Conservation (phyloP, 768 basidiomycete species). For the Russula sp. region DNA sequence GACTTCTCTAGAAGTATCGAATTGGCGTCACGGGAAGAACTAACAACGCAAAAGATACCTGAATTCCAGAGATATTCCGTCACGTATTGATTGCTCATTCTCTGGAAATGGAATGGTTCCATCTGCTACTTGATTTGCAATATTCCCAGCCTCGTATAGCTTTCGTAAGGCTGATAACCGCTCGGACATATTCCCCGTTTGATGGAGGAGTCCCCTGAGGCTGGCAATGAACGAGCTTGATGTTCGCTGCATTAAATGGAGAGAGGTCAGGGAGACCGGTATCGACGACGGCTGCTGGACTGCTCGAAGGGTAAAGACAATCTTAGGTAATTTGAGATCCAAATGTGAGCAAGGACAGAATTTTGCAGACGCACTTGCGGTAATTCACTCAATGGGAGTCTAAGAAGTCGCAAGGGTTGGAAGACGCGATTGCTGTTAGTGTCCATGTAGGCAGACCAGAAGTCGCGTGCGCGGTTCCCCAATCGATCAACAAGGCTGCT, state of each 20-base stretch:
- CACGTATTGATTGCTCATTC: slow-evolving; percentile 12
- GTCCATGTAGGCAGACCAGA: slow-evolving; percentile 1
- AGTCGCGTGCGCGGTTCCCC: slow-evolving; percentile 13
- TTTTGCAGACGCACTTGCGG: slow-evolving; percentile 15
- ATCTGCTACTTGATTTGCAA: slow-evolving; percentile 52
- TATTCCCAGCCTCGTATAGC: slow-evolving; percentile 56
- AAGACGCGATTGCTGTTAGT: neutral
- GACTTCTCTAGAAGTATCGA: slow-evolving; percentile 42
- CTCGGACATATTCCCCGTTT: slow-evolving; percentile 49
- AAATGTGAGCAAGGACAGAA: neutral
- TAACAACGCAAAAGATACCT: slow-evolving; percentile 31
- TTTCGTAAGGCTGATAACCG: slow-evolving; percentile 47
- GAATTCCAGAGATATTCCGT: slow-evolving; percentile 51
- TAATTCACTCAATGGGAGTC: slow-evolving; percentile 7
- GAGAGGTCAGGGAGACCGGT: slow-evolving; percentile 19
- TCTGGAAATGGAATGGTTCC: slow-evolving; percentile 37
- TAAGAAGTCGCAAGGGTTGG: slow-evolving; percentile 1
- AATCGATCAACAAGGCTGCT: slow-evolving; percentile 14
- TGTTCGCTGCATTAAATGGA: slow-evolving; percentile 50
- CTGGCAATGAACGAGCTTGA: slow-evolving; percentile 42
- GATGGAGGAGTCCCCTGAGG: slow-evolving; percentile 43
- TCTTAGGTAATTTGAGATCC: slow-evolving; percentile 2
- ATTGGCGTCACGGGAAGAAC: slow-evolving; percentile 24
- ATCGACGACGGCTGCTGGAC: slow-evolving; percentile 21
- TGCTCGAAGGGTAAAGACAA: slow-evolving; percentile 23